Evolutionary conservation across 306 rosid species (phyloP), one percentile per base, ranked within the genome.

Genomic region (Prunus kanzakura): DNA sequence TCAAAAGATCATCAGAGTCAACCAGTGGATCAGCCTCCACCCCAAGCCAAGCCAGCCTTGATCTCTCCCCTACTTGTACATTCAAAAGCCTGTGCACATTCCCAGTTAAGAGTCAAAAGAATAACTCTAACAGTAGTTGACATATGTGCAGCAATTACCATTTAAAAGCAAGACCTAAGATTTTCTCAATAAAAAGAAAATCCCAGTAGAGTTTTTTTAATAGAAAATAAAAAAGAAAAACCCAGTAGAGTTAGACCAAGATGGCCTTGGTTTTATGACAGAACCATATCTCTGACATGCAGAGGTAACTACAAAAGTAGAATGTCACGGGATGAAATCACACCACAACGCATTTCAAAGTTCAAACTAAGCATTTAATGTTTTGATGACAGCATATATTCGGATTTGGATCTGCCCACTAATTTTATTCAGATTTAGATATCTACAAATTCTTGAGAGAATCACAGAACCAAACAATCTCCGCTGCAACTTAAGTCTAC

Each of bases 11-110:
- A 72, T 91, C 96, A 11, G 99, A 89, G 23, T 88, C 89, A 82
- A 86, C 92, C 79, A 96, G 78, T 41, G 98, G 96, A 82, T 96
- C 96, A 23, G 91, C 98, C 92, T 96, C 99, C 45, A 96, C 88
- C 22, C 99, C 98, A 46, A 96, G 93, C 99, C 99, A 96, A 41
- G 93, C 98, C 67, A 92, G 84, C 86, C 96, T 84, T 13, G 98
- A 96, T 72, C 93, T 79, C 86, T 96, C 99, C 70, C 99, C 99
- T 70, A 92, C 67, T 76, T 89, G 99, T 66, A 88, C 89, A 65
- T 96, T 96, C 89, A 96, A 22, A 23, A 84, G 65, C 91, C 99
- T 96, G 92, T 81, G 71, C 8, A 82, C 45, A 71, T 74, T 74
- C 76, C 76, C 11, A 20, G 60, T 30, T 67, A 56, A 68, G 74